Base-by-base conservation (phyloP, 371 early-diverging fungal genomes). In the Mortierella sp. region DNA sequence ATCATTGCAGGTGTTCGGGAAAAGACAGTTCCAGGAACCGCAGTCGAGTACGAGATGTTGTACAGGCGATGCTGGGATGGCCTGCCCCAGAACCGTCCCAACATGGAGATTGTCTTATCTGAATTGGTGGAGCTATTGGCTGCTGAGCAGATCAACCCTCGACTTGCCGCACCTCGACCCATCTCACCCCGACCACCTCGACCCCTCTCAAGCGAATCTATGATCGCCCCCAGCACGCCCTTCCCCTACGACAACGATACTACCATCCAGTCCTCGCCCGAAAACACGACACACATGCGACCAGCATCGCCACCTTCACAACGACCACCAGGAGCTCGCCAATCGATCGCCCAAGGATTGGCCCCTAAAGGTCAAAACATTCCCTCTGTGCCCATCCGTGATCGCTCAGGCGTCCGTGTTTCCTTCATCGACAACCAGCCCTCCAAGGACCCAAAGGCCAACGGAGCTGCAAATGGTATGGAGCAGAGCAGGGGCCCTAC, bases 61-160 rank as follows among this genome's bases (percentile, higher is more conserved):
- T 87, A 87, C 79, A 58, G 80, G 46, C 79, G 86, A 3, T 89
- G 89, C 72, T 89, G 89, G 89, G 79, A 88, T 74, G 79, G 78
- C 12, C 75, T 88, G 41, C 85, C 88, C 3, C 78, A 82, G 24
- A 77, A 76, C 56, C 41, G 89, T 27, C 88, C 88, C 6, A 76
- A 76, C 27, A 87, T 88, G 80, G 87, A 86, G 1, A 87, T 80
- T 48, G 87, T 87, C n/a, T 79, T 87, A 16, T 83, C 83, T 18
- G 87, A 83, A 38, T 74, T 87, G 1, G 87, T 83, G 8, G 83
- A 83, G 78, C 56, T 83, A 7, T 38, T 87, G 21, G 85, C 85
- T 10, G 68, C 86, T 16, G 86, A 85, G n/a, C 86, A 85, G 60
- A 29, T 54, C 38, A 85, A 85, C 63, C 86, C 86, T 7, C 76